Percentiles rank a stretch among this genome's conserved stretches.
These are phyloP conservation scores for Fusarium oxysporum DNA, from an alignment of 2,329 filamentous ascomycete species.

Conservation along the genomic window DNA sequence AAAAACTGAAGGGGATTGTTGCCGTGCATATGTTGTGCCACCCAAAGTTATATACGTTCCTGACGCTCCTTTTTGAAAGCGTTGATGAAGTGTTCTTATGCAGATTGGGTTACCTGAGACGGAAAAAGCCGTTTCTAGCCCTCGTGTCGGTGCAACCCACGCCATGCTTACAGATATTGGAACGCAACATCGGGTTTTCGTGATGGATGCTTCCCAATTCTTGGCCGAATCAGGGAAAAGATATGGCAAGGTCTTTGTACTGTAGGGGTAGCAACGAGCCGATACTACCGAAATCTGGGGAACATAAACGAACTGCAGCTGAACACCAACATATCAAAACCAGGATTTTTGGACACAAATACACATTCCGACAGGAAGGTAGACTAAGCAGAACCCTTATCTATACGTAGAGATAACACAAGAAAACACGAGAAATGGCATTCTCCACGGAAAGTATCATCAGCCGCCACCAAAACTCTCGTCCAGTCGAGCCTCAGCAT, in stretches of 20 bases:
- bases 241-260: not conserved
- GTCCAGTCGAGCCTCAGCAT: not conserved
- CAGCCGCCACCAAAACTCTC: not conserved
- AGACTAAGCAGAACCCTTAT: not conserved
- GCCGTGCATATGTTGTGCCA: conserved; percentile 33
- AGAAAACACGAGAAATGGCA: not conserved
- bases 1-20: conserved; percentile 6
- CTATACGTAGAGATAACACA: not conserved
- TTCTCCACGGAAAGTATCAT: not conserved
- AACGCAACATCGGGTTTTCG: not conserved
- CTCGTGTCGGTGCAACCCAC: conserved; percentile 14
- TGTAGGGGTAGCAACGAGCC: not conserved
- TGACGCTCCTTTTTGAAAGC: not conserved
- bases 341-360: not conserved
- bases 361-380: not conserved
- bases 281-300: conserved; percentile 7
- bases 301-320: not conserved
- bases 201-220: not conserved
- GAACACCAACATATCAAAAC: not conserved
- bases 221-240: not conserved
- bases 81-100: conserved; percentile 1
- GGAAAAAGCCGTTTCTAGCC: conserved; percentile 4
- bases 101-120: conserved; percentile 4
- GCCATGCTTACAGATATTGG: not conserved
- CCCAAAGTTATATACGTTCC: not conserved